Base-by-base conservation (phyloP, 2,329 filamentous ascomycete genomes). In the Aspergillus transmontanensis region DNA sequence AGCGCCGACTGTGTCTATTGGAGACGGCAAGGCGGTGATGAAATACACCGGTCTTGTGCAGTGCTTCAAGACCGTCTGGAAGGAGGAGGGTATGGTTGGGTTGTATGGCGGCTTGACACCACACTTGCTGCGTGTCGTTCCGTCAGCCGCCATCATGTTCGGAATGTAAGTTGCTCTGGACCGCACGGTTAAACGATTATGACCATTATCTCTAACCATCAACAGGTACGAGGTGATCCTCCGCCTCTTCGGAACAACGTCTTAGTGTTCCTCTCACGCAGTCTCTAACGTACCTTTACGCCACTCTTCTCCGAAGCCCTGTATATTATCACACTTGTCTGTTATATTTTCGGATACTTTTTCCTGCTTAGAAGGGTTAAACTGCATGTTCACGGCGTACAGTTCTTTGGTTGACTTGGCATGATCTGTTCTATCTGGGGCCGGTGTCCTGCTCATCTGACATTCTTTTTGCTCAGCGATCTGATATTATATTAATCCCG, bases 131-230 rank as follows among this genome's bases (percentile, higher is more conserved):
- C 86, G 94, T 65, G 94, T 94, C 7, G 94, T 97, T 6, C 94
- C 94, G 1, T 95, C 91, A 70, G 93, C 94, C 9, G 93, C 92
- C 69, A 96, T 98, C 77, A 97, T 96, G 91, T 97, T 97, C 77
- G 93, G 93, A 78, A 95, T 95, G 83, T 97, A 84, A 74, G 73
- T 68, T 59, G 43, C 21, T 43, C 41, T 61, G 28, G 57, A n/a
- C 28, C 6, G 4, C 16, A n/a, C 7, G 45, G n/a, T 54, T 23
- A 1, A 26, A 26, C 54, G 34, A 45, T n/a, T 30, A 43, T 68
- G 71, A n/a, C 5, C 64, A 69, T 66, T 21, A 66, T 61, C 39
- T 75, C 75, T 77, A 65, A 80, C 75, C 43, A 69, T 69, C 70
- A 14, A 39, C 59, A 75, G 74, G 68, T 77, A 78, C 58, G 76